Percentiles rank a stretch among this genome's conserved stretches.
phyloP scores from a whole-genome alignment of 208 protist species.

The Acanthamoeba castellanii region DNA sequence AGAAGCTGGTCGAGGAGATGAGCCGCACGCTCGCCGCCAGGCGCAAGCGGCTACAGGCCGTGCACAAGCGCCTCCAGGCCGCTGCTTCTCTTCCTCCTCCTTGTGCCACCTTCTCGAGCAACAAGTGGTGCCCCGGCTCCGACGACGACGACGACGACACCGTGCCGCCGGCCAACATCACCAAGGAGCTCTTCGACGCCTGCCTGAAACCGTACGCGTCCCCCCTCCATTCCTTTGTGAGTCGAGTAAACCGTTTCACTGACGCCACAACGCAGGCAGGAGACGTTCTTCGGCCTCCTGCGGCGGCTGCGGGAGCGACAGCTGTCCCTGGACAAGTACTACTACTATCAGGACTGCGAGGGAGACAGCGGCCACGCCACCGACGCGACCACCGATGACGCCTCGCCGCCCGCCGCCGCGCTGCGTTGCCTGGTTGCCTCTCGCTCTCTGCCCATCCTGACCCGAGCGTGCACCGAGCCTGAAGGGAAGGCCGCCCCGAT shows the following conservation, averaged over 20 bases:
- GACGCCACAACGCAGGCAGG: not conserved
- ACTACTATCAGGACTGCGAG: not conserved
- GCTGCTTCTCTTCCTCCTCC: not conserved
- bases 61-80: not conserved
- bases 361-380: not conserved
- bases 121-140: not conserved
- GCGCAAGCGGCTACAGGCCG: not conserved
- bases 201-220: not conserved
- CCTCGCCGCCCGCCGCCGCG: not conserved
- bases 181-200: not conserved
- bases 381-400: not conserved
- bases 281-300: not conserved
- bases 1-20: conserved; percentile 49
- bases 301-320: not conserved
- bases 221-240: too few species aligned
- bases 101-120: not conserved
- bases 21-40: conserved; percentile 1
- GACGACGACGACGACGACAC: not conserved
- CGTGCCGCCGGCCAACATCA: not conserved
- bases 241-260: not conserved
- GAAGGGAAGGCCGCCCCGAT: too few species aligned
- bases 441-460: not conserved
- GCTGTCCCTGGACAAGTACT: conserved; percentile 20
- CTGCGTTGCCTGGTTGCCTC: not conserved
- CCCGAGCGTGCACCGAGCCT: too few species aligned